Base-by-base conservation (phyloP, 1,284 basidiomycete species). In the Rhodotorula glutinis region DNA sequence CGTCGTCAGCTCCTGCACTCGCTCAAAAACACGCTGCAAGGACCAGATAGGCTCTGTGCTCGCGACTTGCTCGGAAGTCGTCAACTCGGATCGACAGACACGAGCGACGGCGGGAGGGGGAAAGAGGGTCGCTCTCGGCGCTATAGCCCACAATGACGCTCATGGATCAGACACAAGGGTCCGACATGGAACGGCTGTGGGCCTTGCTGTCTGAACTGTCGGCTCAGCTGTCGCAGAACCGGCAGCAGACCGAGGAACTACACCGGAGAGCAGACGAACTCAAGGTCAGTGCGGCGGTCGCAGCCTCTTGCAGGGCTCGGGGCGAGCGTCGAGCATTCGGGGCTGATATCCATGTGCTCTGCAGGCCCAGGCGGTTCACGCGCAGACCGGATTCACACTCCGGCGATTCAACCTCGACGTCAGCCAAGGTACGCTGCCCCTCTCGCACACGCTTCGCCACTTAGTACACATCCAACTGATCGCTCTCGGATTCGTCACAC, bases 341-440 rank as follows among this genome's bases (percentile, higher is more conserved):
- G 5, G 33, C 17, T 44, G 11, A 21, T 38, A 8, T n/a, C n/a
- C n/a, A n/a, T n/a, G n/a, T n/a, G n/a, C n/a, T n/a, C n/a, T 25
- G 40, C 78, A 92, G 90, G 85, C 84, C 27, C 89, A 95, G 78
- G 88, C 92, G n/a, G 80, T 85, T 1, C 86, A 92, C 75, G 82
- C 85, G 21, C 86, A 86, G 16, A 87, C 88, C 27, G 92, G 91
- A 2, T 94, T 90, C 78, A 85, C 88, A 1, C 81, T 98, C 53
- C 83, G 92, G 70, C 84, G 96, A 46, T 92, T 91, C 80, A 98
- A 98, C 79, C 86, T 88, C n/a, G 95, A 98, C 78, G 86, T 98
- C 44, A 86, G 90, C 47, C 87, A 94, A 85, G 91, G 86, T 87
- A 75, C 63, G 84, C 75, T 19, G 52, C 52, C 53, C 66, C 52